Evolutionary conservation across 2,329 filamentous ascomycete genomes (phyloP), one percentile per base, ranked within the genome.

Genomic region (Sporothrix sp.): DNA sequence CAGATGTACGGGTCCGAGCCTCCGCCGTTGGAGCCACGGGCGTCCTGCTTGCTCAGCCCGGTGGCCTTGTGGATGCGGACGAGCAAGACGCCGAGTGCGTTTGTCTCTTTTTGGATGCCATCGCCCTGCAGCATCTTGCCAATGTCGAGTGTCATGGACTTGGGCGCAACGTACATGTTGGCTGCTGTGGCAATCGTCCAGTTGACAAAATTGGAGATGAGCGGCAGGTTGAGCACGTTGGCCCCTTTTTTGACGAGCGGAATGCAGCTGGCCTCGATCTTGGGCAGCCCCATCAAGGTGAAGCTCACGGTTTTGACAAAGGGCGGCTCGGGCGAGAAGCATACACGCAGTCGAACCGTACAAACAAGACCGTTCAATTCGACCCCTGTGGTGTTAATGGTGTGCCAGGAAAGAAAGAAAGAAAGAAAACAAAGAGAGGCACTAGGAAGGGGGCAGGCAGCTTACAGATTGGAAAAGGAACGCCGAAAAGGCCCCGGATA

Each of bases 181-280:
- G 85, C 85, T 0, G 90, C 88, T 0, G 93, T 82, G 33, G 82
- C 82, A 59, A 97, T 95, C 5, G 91, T 88, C 69, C 90, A 95
- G 67, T 96, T 95, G 66, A 96, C 91, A 62, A 98, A 97, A 60
- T 94, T 94, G 13, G 87, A 94, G 59, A 97, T 96, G 33, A 97
- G 66, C 0, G 91, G 91, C 9, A 97, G 71, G 59, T 97, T 95
- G 23, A 97, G 71, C 40, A 97, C 81, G 58, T 97, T 97, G 54
- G 94, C 82, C 2, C 89, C 91, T 57, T 81, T 84, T 63, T 93
- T 81, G n/a, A 96, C 67, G 84, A 97, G 93, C 0, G 93, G 93
- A 13, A 89, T 84, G 62, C 91, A 97, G 2, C 88, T 87, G 14
- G 90, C 91, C 60, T 85, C 78, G 4, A 97, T 84, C 61, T 95